Evolutionary conservation across 345 rosid species (phyloP), one percentile per base, ranked within the genome.

Genomic region (Aquilaria sinensis): DNA sequence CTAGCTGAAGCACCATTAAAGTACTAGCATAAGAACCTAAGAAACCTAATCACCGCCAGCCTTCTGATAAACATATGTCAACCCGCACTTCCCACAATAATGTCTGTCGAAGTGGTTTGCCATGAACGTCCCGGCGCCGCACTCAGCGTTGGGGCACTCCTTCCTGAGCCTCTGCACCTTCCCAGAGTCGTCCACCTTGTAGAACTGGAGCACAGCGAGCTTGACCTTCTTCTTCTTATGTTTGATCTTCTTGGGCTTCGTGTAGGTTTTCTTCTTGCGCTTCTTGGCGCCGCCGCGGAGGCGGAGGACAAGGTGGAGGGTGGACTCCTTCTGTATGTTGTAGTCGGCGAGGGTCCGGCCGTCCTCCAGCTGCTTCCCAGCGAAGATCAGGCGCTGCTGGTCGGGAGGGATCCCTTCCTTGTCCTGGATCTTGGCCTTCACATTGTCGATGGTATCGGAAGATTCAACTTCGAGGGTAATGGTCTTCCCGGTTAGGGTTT

Each of bases 141-240:
- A 53, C 57, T 53, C 57, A 16, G 32, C 57, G 33, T 53, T 53
- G 11, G 57, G 57, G 57, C 57, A 53, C 57, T 53, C 57, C 57
- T 53, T 53, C 57, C 57, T 53, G 12, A 53, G 57, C 57, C 57
- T 53, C 57, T 53, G 57, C 31, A 53, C 57, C 57, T 53, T 53
- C 8, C 57, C 57, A 12, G 57, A 53, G 31, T 53, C 57, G 31
- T 53, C 57, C 0, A 53, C 23, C 23, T 23, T 23, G 23, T 23
- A 23, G 23, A 23, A 23, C 23, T 23, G 23, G 23, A 23, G 23
- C 33, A 23, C 57, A 3, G 57, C 57, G 10, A 53, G 32, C 57
- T 53, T 53, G 32, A 53, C 57, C 57, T 53, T 53, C 57, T 53
- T 53, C 12, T 53, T 23, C 57, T 53, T 53, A 33, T 53, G 57